Base-by-base conservation (phyloP, 768 basidiomycete genomes). In the Tricholoma saponaceum region DNA sequence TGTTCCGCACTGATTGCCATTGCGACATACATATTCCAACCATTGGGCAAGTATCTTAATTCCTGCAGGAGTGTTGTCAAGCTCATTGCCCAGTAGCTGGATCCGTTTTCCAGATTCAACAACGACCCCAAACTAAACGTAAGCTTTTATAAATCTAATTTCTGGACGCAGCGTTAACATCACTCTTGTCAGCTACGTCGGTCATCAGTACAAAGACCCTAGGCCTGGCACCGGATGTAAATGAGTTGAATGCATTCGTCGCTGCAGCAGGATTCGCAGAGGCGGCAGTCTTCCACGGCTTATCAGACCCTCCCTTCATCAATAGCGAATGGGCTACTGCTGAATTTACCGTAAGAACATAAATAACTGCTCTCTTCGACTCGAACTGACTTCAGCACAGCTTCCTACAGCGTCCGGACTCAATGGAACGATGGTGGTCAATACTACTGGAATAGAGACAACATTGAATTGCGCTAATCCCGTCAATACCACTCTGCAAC, bases 241-340 rank as follows among this genome's bases (percentile, higher is more conserved):
- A 64, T 18, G 66, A 77, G 7, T 63, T 87, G 49, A 80, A 79
- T 43, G 76, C 76, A 16, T 87, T 86, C 64, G 70, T 82, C 9
- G 82, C 86, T 25, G 82, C 86, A 7, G 79, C 83, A 7, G 86
- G 86, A 61, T 81, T 76, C 60, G 75, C 77, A 3, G 77, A 79
- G 47, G 75, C 78, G 16, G 74, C 78, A 5, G 75, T 75, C 4
- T 67, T 77, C 35, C 74, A 81, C 60, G 62, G 67, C 16, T 66
- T 87, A 5, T 63, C 71, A 5, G 83, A 86, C 56, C 87, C 87
- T 1, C 81, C 84, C 7, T 89, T 86, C 62, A 71, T 87, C 20
- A 51, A 62, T 6, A 66, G 65, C 0, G 71, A 66, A 0, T 89
- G 86, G 86, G 75, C 86, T 6, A 77, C 78, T 22, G 78, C 80